A percentile compares a stretch with the other conserved stretches of the same genome.
Conservation (phyloP, 176 grass and related monocot species). For the Oryza officinalis region DNA sequence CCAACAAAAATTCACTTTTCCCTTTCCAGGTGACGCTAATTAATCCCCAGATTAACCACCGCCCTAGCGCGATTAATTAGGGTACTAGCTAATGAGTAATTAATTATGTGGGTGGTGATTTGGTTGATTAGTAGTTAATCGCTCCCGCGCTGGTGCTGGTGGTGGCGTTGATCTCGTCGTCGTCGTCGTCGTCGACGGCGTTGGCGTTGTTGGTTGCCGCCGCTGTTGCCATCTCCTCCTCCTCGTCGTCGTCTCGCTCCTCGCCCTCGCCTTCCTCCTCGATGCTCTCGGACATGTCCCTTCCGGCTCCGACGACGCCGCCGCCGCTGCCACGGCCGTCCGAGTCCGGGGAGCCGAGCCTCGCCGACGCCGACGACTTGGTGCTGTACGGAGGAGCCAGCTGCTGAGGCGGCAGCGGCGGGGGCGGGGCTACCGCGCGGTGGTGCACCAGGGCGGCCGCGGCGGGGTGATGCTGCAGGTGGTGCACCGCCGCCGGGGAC, state of each 20-base stretch:
- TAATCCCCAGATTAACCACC: not conserved
- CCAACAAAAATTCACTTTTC: conserved; percentile 62
- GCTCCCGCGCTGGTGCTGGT: not conserved
- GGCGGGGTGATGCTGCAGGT: conserved; percentile 53
- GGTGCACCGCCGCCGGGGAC: conserved; percentile 47
- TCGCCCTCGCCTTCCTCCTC: conserved; percentile 71
- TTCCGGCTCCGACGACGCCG: conserved; percentile 29
- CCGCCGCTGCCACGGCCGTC: conserved; percentile 50
- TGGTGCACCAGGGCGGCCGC: conserved; percentile 38
- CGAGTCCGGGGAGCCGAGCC: conserved; percentile 50
- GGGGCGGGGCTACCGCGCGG: conserved; percentile 13
- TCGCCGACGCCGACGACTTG: conserved; percentile 25
- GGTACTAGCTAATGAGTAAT: not conserved
- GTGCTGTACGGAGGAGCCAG: conserved; percentile 5
- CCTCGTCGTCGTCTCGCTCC: conserved; percentile 45
- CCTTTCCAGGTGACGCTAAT: conserved; percentile 14
- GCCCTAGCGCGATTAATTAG: conserved; percentile 5
- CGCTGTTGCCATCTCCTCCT: conserved; percentile 33
- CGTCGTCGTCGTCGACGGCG: conserved; percentile 18
- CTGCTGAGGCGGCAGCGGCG: not conserved
- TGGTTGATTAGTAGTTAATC: conserved; percentile 31
- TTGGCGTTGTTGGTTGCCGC: conserved; percentile 14
- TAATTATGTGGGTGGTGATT: not conserved
- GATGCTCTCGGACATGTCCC: conserved; percentile 84
- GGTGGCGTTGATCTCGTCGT: not conserved